Percentiles rank a stretch among this genome's conserved stretches.
These are phyloP conservation scores for Wickerhamiella cacticola DNA, from an alignment of 805 yeast genomes.

Conservation along the genomic window DNA sequence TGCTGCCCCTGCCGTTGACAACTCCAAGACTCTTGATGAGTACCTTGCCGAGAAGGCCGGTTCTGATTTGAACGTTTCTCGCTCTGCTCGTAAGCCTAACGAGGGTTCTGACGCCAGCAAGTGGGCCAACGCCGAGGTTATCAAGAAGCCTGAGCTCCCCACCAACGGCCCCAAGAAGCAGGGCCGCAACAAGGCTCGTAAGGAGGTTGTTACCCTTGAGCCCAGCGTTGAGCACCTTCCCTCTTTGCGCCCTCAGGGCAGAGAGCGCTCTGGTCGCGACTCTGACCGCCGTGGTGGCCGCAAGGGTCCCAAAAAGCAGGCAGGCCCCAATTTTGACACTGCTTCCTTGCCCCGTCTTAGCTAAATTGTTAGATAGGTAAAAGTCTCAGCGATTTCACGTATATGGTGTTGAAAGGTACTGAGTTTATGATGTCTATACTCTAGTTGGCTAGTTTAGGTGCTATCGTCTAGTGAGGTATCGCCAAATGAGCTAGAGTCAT, in stretches of 20 bases:
- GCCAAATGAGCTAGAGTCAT: no score
- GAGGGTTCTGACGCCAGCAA: conserved; percentile 43
- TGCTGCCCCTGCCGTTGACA: conserved; percentile 36
- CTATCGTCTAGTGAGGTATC: no score
- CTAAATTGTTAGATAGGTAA: not conserved
- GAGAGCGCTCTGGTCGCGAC: conserved; percentile 9
- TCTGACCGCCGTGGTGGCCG: conserved; percentile 38
- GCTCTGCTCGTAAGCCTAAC: conserved; percentile 36
- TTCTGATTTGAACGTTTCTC: conserved; percentile 21
- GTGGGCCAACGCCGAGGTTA: conserved; percentile 41
- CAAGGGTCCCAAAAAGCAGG: conserved; percentile 23
- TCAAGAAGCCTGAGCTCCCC: conserved; percentile 50
- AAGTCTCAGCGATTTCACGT: conserved; percentile 5
- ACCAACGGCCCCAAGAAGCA: conserved; percentile 53
- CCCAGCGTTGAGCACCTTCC: conserved; percentile 22
- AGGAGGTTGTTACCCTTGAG: conserved; percentile 55
- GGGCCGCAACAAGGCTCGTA: conserved; percentile 57
- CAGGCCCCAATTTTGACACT: conserved; percentile 18
- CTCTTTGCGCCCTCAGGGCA: conserved; percentile 10
- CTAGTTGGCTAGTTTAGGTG: no score
- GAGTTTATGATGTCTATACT: no score
- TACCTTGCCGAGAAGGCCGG: conserved; percentile 56
- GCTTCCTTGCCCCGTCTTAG: conserved; percentile 20
- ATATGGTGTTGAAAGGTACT: no score
- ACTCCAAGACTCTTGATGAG: conserved; percentile 65